Base-by-base conservation (phyloP, 2,329 filamentous ascomycete genomes). In the Colletotrichum cuscutae region DNA sequence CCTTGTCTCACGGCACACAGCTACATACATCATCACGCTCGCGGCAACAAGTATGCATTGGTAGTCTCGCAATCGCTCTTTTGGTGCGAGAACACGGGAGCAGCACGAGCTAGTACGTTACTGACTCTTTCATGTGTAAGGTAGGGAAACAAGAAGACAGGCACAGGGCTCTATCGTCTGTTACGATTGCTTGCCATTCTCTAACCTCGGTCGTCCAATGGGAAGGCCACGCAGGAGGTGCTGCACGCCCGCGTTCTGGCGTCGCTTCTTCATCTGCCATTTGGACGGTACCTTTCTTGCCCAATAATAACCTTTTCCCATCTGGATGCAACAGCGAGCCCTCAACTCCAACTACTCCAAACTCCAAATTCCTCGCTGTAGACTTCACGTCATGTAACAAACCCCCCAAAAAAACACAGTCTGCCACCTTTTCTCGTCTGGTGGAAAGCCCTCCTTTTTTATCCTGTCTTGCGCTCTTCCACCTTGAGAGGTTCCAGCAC, bases 161-260 rank as follows among this genome's bases (percentile, higher is more conserved):
- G 35, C 15, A 42, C 37, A 42, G 15, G 62, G 9, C 52, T 42
- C 62, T 66, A 30, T 56, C 24, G 53, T 56, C 32, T 35, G 30
- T 54, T 49, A n/a, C 15, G 7, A 42, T 54, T 22, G n/a, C 30
- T 46, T 64, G 5, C 28, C 49, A 54, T 28, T 24, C 46, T 53
- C n/a, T 37, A 19, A 24, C 37, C 28, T n/a, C 19, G 19, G 13
- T 19, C 19, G 64, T 22, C 68, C 68, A 71, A 71, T 71, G 68
- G 49, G 32, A 30, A 70, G 24, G 46, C 26, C 35, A 28, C 46
- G 35, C 24, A 24, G 32, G 11, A 35, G 32, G 32, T 54, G 26
- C 49, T 13, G 6, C 37, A 42, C 42, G 42, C 42, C 42, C 42
- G 22, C 19, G 42, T 49, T 53, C 42, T 60, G 42, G 54, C 12